A percentile compares a stretch with the other conserved stretches of the same genome.
These are phyloP conservation scores for Hypoxylon sp. DNA, from an alignment of 2,329 filamentous ascomycete genomes.

Conservation along the genomic window DNA sequence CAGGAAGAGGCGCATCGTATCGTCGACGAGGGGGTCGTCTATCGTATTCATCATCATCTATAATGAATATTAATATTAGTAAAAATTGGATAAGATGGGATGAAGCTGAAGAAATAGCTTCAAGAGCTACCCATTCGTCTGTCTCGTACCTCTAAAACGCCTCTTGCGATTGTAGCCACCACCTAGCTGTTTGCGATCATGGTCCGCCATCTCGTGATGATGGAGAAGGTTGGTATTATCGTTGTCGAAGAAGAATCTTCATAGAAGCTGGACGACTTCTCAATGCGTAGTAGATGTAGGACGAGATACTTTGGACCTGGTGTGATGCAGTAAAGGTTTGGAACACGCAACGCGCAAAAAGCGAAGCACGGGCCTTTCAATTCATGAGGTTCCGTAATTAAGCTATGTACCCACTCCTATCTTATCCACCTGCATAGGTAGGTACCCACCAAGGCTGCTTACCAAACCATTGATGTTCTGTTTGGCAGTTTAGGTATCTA, in stretches of 20 bases:
- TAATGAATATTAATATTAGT: conserved; percentile 19
- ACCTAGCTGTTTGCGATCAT: conserved; percentile 63
- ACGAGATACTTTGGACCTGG: too few relatives aligned
- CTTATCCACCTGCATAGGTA: conserved; percentile 15
- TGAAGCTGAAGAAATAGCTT: conserved; percentile 18
- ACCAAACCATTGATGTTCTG: too few relatives aligned
- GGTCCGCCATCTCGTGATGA: conserved; percentile 59
- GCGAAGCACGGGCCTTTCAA: conserved; percentile 28
- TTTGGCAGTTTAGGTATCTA: too few relatives aligned
- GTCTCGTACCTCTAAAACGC: conserved; percentile 76
- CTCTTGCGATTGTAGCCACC: conserved; percentile 73
- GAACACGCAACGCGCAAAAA: conserved; percentile 34
- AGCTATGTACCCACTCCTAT: conserved; percentile 13
- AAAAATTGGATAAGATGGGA: not conserved
- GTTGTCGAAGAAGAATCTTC: conserved; percentile 11
- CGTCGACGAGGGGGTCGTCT: conserved; percentile 76
- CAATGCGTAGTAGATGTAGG: conserved; percentile 5
- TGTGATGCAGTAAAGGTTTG: too few relatives aligned
- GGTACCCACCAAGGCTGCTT: not conserved
- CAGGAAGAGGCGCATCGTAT: conserved; percentile 74
- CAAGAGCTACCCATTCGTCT: conserved; percentile 9
- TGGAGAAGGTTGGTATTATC: conserved; percentile 4
- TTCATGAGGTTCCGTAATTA: too few relatives aligned
- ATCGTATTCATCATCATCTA: conserved; percentile 80
- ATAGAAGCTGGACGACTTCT: conserved; percentile 11